These are phyloP conservation scores for Adansonia grandidieri DNA, from an alignment of 441 rosid species.

Conservation along the genomic window DNA sequence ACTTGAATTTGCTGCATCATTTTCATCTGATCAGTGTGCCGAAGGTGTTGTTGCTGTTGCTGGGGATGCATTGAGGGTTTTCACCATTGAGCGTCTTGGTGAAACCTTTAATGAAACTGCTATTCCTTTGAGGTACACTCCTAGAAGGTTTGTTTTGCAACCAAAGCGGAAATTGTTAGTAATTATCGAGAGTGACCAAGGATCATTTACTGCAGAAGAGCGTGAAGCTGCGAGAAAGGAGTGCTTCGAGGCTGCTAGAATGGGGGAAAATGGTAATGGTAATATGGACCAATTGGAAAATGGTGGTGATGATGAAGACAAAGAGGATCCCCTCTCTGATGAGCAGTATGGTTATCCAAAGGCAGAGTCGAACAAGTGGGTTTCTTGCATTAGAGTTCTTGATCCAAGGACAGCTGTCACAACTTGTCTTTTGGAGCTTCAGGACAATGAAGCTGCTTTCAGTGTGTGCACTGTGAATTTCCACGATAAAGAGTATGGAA, in stretches of 20 bases:
- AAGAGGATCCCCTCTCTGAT: slow-evolving; percentile 85
- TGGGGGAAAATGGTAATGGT: slow-evolving; percentile 78
- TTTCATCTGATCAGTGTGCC: slow-evolving; percentile 98
- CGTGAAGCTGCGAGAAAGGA: slow-evolving; percentile 95
- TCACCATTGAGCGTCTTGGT: slow-evolving; percentile 88
- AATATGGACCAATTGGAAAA: slow-evolving; percentile 72
- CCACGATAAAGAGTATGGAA: slow-evolving; percentile 92
- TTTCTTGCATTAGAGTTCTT: slow-evolving; percentile 94
- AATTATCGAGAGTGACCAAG: slow-evolving; percentile 93
- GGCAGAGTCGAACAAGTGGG: slow-evolving; percentile 90
- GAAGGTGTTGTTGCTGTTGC: slow-evolving; percentile 98
- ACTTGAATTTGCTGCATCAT: slow-evolving; percentile 92
- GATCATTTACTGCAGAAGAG: slow-evolving; percentile 91
- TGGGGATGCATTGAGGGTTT: slow-evolving; percentile 90
- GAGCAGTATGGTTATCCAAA: slow-evolving; percentile 98
- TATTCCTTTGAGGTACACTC: slow-evolving; percentile 90
- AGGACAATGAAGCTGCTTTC: slow-evolving; percentile 95
- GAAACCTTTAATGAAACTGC: slow-evolving; percentile 92
- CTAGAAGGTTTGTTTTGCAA: slow-evolving; percentile 85
- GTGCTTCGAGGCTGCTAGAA: slow-evolving; percentile 79
- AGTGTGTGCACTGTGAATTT: slow-evolving; percentile 89
- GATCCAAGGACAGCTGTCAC: slow-evolving; percentile 85
- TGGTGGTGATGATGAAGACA: slow-evolving; percentile 85
- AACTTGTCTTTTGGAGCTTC: slow-evolving; percentile 95
- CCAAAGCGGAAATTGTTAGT: slow-evolving; percentile 78